These are phyloP conservation scores for Pochonia chlamydosporia DNA, from an alignment of 2,329 filamentous ascomycete genomes.

Conservation along the genomic window DNA sequence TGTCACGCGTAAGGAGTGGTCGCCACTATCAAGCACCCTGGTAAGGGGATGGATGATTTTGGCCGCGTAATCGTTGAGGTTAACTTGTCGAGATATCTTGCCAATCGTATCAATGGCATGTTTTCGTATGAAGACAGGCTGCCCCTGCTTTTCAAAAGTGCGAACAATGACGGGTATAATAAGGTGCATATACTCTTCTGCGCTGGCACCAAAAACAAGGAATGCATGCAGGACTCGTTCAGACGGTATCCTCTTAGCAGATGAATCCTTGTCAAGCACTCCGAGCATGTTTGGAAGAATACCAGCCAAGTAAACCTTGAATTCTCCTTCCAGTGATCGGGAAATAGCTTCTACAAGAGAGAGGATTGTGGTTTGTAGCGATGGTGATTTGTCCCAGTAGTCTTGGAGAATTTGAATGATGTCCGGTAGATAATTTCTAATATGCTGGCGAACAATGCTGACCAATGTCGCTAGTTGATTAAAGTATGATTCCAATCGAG, in stretches of 20 bases:
- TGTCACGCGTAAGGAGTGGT: conserved; percentile 68
- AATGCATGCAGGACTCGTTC: conserved; percentile 93
- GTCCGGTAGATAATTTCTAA: conserved; percentile 79
- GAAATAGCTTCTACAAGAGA: conserved; percentile 91
- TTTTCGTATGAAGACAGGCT: conserved; percentile 74
- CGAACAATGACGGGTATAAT: conserved; percentile 94
- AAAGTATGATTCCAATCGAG: conserved; percentile 89
- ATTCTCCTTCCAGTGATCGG: conserved; percentile 90
- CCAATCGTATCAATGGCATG: conserved; percentile 91
- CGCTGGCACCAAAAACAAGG: conserved; percentile 89
- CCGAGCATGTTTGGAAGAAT: conserved; percentile 91
- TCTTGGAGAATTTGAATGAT: conserved; percentile 84
- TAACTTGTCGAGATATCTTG: conserved; percentile 91
- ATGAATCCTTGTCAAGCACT: conserved; percentile 80
- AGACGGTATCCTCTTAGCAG: conserved; percentile 70
- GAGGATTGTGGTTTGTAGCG: conserved; percentile 85
- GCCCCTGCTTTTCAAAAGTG: conserved; percentile 84
- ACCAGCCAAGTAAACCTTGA: conserved; percentile 89
- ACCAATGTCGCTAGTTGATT: conserved; percentile 92
- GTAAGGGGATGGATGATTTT: conserved; percentile 94
- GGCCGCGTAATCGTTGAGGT: conserved; percentile 92
- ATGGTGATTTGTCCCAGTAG: conserved; percentile 78
- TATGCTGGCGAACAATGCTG: conserved; percentile 92
- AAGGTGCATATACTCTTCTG: conserved; percentile 98
- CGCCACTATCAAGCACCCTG: conserved; percentile 68